A percentile compares a stretch with the other conserved stretches of the same genome.
Evolutionary conservation across 108 stramenopile genomes (phyloP).

Genomic region (Nitzschia sp.): DNA sequence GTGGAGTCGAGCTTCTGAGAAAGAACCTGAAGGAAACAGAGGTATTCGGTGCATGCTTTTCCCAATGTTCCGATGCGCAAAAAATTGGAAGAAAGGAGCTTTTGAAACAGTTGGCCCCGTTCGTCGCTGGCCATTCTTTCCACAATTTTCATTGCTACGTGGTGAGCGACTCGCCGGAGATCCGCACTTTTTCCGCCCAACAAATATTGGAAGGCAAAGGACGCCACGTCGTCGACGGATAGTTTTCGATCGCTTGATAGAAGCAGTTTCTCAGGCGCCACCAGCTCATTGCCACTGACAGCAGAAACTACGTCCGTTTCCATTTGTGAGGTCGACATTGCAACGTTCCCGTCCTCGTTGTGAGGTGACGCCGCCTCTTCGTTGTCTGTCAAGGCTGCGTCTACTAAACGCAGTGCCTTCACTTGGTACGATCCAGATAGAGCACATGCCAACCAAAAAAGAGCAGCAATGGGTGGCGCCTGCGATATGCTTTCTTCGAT

Average conservation of each 20-base stretch:
- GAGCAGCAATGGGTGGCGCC: constrained; percentile 41
- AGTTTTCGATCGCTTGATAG: constrained; percentile 28
- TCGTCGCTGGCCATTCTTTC: constrained; percentile 27
- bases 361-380: neutral
- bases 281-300: neutral
- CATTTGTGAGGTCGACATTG: neutral
- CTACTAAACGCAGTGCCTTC: constrained; percentile 58
- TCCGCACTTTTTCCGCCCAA: constrained; percentile 50
- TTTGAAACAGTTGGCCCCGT: constrained; percentile 32
- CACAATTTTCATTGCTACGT: constrained; percentile 39
- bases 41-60: constrained; percentile 23
- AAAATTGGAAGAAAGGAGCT: constrained; percentile 40
- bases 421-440: constrained; percentile 58
- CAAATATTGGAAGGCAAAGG: constrained; percentile 60
- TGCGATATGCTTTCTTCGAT: neutral
- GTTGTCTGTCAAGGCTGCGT: neutral
- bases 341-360: too few relatives aligned
- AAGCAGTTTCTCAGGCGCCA: constrained; percentile 50
- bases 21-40: constrained; percentile 37
- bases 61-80: constrained; percentile 49
- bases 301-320: constrained; percentile 1
- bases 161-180: constrained; percentile 44
- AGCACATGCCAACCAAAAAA: constrained; percentile 71
- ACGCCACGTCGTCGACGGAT: constrained; percentile 40
- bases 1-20: constrained; percentile 30